Base-by-base conservation (phyloP, 192 early-diverging fungal species). In the Lunasporangiospora selenospora region DNA sequence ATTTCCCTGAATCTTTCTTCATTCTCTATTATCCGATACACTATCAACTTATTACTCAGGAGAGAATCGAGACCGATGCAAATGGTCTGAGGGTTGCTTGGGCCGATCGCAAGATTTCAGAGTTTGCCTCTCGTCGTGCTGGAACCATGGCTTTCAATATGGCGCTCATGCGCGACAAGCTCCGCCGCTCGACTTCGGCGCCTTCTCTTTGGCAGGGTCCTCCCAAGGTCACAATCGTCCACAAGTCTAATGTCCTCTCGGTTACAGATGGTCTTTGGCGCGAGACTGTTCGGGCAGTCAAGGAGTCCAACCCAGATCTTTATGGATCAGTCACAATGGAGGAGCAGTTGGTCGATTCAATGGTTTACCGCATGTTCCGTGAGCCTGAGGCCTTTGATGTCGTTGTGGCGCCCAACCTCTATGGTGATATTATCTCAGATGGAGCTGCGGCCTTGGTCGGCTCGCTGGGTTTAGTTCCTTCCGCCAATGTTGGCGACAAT, bases 301-400 rank as follows among this genome's bases (percentile, higher is more conserved):
- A 93, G 58, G 84, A 86, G 36, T 75, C 81, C 50, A 90, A 88
- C 42, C 66, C 83, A 12, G 78, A 77, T 41, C 85, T 84, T 53
- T 83, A 75, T 46, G 62, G 73, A 34, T 65, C 71, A 34, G 87
- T 96, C 0, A 84, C 93, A 37, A 81, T 95, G 75, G 93, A 99
- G 60, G 97, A 99, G 80, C 97, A 99, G 79, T 83, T 99, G 67
- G 95, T 99, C 3, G 97, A 99, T 61, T 99, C 97, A 21, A 99
- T 99, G 97, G 97, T 99, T 64, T 93, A 98, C 77, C 93, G 97
- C 62, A 87, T 99, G 87, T 99, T 97, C 89, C 91, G 95, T 58
- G 97, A 97, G 70, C 95, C 97, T 43, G 85, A 98, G 36, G 86
- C 85, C 9, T 97, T 97, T 81, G 97, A 99, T 79, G 97, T 99